Evolutionary conservation across 192 early-diverging fungal genomes (phyloP), one percentile per base, ranked within the genome.

Genomic region (Gonapodya prolifera): DNA sequence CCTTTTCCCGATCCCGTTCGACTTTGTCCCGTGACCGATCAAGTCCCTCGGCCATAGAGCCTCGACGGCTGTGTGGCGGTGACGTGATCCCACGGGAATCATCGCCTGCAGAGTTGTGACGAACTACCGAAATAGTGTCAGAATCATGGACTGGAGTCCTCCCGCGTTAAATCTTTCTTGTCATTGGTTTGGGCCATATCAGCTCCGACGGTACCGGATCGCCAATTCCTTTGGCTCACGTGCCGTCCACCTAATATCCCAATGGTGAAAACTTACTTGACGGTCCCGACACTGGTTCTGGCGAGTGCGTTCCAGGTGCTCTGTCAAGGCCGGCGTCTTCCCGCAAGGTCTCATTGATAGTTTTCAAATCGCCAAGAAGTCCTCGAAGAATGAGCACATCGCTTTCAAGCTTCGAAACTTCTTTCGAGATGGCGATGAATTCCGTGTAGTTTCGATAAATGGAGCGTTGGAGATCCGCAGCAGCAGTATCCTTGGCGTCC

Each of bases 361-460:
- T 81, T 70, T 84, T 86, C 30, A 95, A 76, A 75, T 95, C 91
- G 75, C 88, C 85, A 34, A 95, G 79, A 45, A 92, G 80, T 34
- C 86, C 87, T 17, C 91, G 87, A 30, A 95, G 78, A 0, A 83
- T 78, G 33, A 94, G 82, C 83, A 95, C 90, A 80, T 94, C 93
- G 36, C 88, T 86, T 83, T 93, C 92, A 71, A 94, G 83, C 74
- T 84, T 88, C n/a, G 87, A 86, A 35, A 95, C 94, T 76, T 95
- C 94, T 74, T 95, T 93, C 34, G 92, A 93, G 70, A 95, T 95
- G 34, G 85, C 86, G 18, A 95, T 92, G 80, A 95, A 95, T 77
- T 94, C 92, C 61, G 82, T 88, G 79, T 95, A 95, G 80, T 95
- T 95, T 71, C 85, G 85, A 82, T 90, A 93, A 8, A 95, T 93